These are phyloP conservation scores for Diaporthe eres DNA, from an alignment of 2,329 filamentous ascomycete genomes.

Conservation along the genomic window DNA sequence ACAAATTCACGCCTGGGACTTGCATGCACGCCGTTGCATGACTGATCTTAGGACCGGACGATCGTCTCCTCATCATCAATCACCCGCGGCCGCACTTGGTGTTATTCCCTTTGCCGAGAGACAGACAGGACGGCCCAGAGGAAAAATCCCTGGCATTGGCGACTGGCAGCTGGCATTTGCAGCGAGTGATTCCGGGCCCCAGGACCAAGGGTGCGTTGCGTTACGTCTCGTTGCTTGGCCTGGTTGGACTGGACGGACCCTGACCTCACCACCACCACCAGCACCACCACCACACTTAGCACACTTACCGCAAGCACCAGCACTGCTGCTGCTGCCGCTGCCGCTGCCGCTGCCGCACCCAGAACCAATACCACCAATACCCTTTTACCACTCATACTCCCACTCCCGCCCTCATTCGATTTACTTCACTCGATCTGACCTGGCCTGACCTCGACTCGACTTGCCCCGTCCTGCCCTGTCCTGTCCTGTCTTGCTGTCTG, in stretches of 20 bases:
- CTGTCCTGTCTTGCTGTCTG: not conserved
- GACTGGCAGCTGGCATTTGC: not conserved
- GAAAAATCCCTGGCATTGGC: not conserved
- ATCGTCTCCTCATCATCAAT: slow-evolving; percentile 19
- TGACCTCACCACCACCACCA: not conserved
- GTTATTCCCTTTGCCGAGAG: slow-evolving; percentile 23
- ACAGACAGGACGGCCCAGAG: not conserved
- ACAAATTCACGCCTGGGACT: slow-evolving; percentile 15
- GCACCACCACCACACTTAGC: not conserved
- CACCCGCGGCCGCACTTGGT: slow-evolving; percentile 10
- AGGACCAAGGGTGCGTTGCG: not conserved
- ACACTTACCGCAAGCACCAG: not conserved
- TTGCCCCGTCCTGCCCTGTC: not conserved
- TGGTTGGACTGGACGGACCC: not conserved
- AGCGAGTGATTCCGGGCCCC: slow-evolving; percentile 8
- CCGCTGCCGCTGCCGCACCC: not conserved
- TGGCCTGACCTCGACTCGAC: slow-evolving; percentile 9
- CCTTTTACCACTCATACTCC: not conserved
- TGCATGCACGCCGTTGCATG: slow-evolving; percentile 11
- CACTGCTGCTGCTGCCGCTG: not conserved
- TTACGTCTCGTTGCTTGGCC: not conserved
- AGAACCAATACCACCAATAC: slow-evolving; percentile 24
- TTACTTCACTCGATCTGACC: slow-evolving; percentile 10
- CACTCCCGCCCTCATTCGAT: slow-evolving; percentile 9
- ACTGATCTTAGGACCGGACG: slow-evolving; percentile 22